Conservation (phyloP, 2,329 filamentous ascomycete species). For the Arthrobotrys megalospora region DNA sequence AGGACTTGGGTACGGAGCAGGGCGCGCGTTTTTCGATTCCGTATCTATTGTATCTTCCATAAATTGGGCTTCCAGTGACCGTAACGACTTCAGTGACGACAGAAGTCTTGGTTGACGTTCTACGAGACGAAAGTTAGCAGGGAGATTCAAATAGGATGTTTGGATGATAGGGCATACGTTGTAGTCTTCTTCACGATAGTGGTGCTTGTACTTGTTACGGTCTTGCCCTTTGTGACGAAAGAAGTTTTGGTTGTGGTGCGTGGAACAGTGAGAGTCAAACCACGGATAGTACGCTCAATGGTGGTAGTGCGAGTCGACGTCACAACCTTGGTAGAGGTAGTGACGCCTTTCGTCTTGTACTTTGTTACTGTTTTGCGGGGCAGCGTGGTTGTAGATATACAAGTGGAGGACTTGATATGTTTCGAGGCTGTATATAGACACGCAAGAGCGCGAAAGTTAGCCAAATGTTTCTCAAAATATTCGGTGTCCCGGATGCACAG, state of each 20-base stretch:
- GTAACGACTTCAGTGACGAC: slow-evolving; percentile 2
- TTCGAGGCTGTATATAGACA: neutral
- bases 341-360: slow-evolving; percentile 8
- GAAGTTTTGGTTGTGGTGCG: slow-evolving; percentile 17
- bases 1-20: neutral
- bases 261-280: neutral
- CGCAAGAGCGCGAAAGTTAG: neutral
- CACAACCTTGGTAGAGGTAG: neutral
- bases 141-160: no score
- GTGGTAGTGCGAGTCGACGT: slow-evolving; percentile 12
- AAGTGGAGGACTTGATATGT: slow-evolving; percentile 9
- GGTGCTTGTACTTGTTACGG: neutral
- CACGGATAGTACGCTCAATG: neutral
- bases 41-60: slow-evolving; percentile 5
- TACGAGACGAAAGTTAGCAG: no score
- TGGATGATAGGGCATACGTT: no score
- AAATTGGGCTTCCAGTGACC: neutral
- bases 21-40: slow-evolving; percentile 2
- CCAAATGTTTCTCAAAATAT: neutral
- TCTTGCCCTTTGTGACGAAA: neutral
- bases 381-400: slow-evolving; percentile 5
- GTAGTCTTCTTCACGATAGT: no score
- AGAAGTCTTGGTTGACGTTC: neutral
- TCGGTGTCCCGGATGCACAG: no score
- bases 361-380: slow-evolving; percentile 8